Conservation (phyloP, 148 eudicot genomes). For the Nyssa sinensis region DNA sequence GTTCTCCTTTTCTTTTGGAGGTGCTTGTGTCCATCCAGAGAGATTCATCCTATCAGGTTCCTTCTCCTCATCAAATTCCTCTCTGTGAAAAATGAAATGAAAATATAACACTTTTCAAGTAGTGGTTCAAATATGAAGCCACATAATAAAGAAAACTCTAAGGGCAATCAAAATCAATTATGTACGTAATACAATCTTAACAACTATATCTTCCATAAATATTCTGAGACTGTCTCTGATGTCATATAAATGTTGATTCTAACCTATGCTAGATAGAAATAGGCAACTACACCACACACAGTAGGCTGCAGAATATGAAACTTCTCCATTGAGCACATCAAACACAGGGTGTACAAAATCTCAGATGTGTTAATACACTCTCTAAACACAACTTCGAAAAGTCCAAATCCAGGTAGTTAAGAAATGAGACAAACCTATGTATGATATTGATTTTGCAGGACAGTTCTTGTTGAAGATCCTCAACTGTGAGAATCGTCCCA, state of each 20-base stretch:
- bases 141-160: too few relatives aligned
- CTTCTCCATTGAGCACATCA: not conserved
- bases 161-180: too few relatives aligned
- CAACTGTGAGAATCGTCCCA: conserved; percentile 72
- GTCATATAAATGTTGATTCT: too few relatives aligned
- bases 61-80: conserved; percentile 91
- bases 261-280: too few relatives aligned
- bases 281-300: not conserved
- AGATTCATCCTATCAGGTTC: conserved; percentile 98
- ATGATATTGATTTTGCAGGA: conserved; percentile 74
- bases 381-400: too few relatives aligned
- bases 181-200: too few relatives aligned
- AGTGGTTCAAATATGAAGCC: too few relatives aligned
- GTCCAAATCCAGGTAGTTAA: not conserved
- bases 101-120: not conserved
- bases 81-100: conserved; percentile 44
- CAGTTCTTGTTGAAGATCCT: conserved; percentile 86
- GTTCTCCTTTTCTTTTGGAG: conserved; percentile 42
- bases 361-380: not conserved
- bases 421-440: conserved; percentile 59
- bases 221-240: too few relatives aligned
- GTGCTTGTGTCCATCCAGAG: conserved; percentile 72
- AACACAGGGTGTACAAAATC: too few relatives aligned
- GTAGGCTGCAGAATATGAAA: too few relatives aligned
- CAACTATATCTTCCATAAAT: too few relatives aligned